Evolutionary conservation across 352 stramenopile genomes (phyloP), one percentile per base, ranked within the genome.

Genomic region (Globisporangium camurandrum): DNA sequence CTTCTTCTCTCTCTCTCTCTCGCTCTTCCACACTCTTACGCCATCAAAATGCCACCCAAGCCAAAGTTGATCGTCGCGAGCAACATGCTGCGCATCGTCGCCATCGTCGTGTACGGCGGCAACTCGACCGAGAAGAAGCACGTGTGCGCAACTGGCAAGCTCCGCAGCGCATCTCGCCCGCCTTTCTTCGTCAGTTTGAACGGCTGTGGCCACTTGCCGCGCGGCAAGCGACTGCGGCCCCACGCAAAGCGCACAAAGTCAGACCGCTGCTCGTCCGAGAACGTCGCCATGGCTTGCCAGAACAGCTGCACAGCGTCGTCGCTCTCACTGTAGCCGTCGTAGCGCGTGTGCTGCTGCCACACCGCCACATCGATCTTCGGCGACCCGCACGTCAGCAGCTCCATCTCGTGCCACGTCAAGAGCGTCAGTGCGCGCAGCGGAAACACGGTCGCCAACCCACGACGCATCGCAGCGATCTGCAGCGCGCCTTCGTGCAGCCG

Each of bases 121-220:
- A 98, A 59, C 61, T 98, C 93, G 46, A 98, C 77, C 23, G 85
- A 95, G 63, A 98, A 98, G 71, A 98, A 98, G 65, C 93, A 98
- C 40, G 93, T 97, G 67, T 98, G 93, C 30, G 87, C 91, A 9
- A 98, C 86, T 0, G 89, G 90, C n/a, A 97, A 62, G 36, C 83
- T 90, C 22, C 78, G 59, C 12, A 59, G 86, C 46, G 68, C 73
- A 59, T 96, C 86, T 20, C 86, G 82, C 2, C 84, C 87, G 41
- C 81, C 78, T 57, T 93, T 93, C 45, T 91, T 93, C 24, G 76
- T 95, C n/a, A 97, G 55, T 50, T 97, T 97, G 66, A 95, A 97
- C 8, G 80, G 86, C 56, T 94, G 76, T 4, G 82, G 73, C 84
- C 84, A 95, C 49, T 92, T 91, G 16, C 81, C 81, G 19, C 84